Percentiles rank a stretch among this genome's conserved stretches.
These are phyloP conservation scores for Tagetes erecta DNA, from an alignment of 129 eudicot species.

Conservation along the genomic window DNA sequence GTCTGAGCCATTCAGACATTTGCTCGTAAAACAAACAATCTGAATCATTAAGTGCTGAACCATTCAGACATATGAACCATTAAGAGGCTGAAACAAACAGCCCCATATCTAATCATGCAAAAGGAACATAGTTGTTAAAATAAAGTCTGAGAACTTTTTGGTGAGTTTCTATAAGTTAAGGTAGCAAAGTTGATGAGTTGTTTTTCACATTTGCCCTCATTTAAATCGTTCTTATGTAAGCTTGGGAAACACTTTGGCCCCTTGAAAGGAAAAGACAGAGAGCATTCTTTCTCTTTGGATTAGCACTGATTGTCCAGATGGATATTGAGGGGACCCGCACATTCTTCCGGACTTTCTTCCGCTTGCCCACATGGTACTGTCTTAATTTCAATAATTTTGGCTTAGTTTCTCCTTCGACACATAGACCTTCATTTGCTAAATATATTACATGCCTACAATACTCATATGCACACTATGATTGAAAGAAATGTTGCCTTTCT, in stretches of 20 bases:
- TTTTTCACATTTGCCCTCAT: neutral
- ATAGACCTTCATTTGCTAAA: neutral
- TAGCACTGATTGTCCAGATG: constrained; percentile 83
- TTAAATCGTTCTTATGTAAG: constrained; percentile 34
- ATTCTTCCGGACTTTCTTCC: constrained; percentile 89
- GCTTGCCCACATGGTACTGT: constrained; percentile 80
- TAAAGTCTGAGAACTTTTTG: neutral
- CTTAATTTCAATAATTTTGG: neutral
- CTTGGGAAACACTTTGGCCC: constrained; percentile 99
- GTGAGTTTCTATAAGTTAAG: neutral
- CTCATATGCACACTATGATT: neutral
- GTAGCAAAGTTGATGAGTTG: neutral
- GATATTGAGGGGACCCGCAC: constrained; percentile 92
- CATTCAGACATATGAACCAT: too few species aligned
- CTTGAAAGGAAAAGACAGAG: constrained; percentile 94
- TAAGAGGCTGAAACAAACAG: too few species aligned
- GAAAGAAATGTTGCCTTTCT: neutral
- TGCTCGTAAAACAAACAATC: too few species aligned
- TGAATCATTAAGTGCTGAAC: too few species aligned
- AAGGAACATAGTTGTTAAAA: neutral
- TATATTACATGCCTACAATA: neutral
- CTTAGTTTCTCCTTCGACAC: neutral
- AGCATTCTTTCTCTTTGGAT: constrained; percentile 92
- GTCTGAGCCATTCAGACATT: too few species aligned
- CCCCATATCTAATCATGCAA: neutral